Percentiles rank a stretch among this genome's conserved stretches.
Evolutionary conservation across 768 basidiomycete species (phyloP).

Genomic region (Polyporus arcularius): DNA sequence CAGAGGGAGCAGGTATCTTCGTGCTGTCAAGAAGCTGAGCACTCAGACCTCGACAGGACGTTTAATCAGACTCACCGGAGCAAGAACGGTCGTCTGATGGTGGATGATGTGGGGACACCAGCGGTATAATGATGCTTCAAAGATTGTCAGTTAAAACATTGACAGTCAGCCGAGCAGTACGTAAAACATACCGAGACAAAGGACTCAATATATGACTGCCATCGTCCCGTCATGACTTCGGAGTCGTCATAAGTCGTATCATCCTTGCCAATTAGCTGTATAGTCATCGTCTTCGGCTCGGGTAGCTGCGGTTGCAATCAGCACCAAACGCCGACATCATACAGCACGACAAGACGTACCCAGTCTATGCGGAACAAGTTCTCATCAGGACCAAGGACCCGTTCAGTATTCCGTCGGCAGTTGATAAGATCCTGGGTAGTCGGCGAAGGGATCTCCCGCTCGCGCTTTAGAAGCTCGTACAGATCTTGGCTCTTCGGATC

Average conservation of each 20-base stretch:
- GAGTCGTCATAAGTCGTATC: slow-evolving; percentile 75
- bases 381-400: slow-evolving; percentile 72
- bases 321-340: background rate
- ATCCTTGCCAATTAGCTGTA: slow-evolving; percentile 80
- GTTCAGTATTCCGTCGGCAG: slow-evolving; percentile 66
- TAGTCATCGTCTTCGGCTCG: slow-evolving; percentile 63
- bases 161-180: background rate
- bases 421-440: slow-evolving; percentile 75
- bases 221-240: slow-evolving; percentile 73
- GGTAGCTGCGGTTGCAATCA: slow-evolving; percentile 48
- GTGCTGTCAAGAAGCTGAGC: background rate
- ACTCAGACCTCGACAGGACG: slow-evolving; percentile 29
- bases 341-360: slow-evolving; percentile 43
- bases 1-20: slow-evolving; percentile 42
- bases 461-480: slow-evolving; percentile 68
- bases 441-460: slow-evolving; percentile 56
- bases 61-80: slow-evolving; percentile 48
- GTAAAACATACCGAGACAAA: slow-evolving; percentile 53
- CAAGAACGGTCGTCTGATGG: slow-evolving; percentile 62
- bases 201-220: slow-evolving; percentile 79
- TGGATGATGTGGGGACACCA: slow-evolving; percentile 43
- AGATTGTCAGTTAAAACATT: background rate
- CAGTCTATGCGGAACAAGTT: slow-evolving; percentile 81
- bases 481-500: slow-evolving; percentile 75
- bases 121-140: slow-evolving; percentile 59